phyloP scores from a whole-genome alignment of 2,329 filamentous ascomycete genomes.

The Cladosporium cucumerinum region DNA sequence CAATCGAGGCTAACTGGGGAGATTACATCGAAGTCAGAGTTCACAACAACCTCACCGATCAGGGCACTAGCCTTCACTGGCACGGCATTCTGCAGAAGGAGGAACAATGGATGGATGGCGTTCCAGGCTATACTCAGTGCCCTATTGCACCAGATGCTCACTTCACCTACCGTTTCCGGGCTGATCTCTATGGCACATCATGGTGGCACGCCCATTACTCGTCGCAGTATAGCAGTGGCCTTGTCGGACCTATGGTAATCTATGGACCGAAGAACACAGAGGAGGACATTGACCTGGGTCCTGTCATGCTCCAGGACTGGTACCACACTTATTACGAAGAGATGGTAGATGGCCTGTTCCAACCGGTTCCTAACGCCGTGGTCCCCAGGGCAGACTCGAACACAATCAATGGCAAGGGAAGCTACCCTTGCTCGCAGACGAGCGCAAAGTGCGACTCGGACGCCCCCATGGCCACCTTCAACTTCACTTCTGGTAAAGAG shows the following conservation, averaged over 20 bases:
- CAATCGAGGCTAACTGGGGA: constrained; percentile 39
- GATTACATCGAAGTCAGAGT: constrained; percentile 37
- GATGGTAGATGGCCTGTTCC: constrained; percentile 18
- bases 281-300: constrained; percentile 32
- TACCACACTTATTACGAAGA: constrained; percentile 34
- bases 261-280: constrained; percentile 28
- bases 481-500: constrained; percentile 40
- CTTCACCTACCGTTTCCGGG: constrained; percentile 40
- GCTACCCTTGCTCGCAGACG: constrained; percentile 30
- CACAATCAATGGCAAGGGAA: constrained; percentile 36
- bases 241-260: constrained; percentile 32
- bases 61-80: constrained; percentile 42
- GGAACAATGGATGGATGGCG: constrained; percentile 41
- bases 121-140: constrained; percentile 40
- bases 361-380: constrained; percentile 16
- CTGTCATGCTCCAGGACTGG: constrained; percentile 32
- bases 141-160: constrained; percentile 41
- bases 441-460: constrained; percentile 23
- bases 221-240: constrained; percentile 29
- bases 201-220: constrained; percentile 40
- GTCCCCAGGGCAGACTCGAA: constrained; percentile 27
- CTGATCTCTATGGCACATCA: constrained; percentile 35
- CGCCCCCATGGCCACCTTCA: constrained; percentile 35
- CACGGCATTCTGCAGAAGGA: constrained; percentile 39
- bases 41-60: constrained; percentile 34